Percentiles rank a stretch among this genome's conserved stretches.
Evolutionary conservation across 2,329 filamentous ascomycete species (phyloP).

Genomic region (Aspergillus novoparasiticus): DNA sequence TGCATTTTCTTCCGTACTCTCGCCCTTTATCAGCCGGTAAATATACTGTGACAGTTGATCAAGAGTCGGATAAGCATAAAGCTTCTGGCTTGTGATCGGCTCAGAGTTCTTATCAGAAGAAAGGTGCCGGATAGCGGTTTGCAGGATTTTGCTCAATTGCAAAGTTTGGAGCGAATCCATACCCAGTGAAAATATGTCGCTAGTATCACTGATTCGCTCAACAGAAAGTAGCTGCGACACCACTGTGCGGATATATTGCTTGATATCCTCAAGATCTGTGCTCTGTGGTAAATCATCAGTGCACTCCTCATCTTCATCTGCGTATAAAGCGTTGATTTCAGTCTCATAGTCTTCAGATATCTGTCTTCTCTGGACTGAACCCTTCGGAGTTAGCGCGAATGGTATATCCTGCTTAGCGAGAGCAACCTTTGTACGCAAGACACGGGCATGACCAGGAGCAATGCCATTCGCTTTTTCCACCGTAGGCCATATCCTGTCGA

Average conservation of each 20-base stretch:
- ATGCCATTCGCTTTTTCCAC: conserved; percentile 47
- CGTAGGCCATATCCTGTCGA: conserved; percentile 48
- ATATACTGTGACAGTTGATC: not conserved
- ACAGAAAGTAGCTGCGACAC: not conserved
- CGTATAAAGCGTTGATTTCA: conserved; percentile 15
- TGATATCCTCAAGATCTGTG: not conserved
- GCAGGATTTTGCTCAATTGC: conserved; percentile 3
- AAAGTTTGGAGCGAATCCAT: conserved; percentile 18
- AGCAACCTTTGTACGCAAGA: conserved; percentile 45
- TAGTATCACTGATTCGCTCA: not conserved
- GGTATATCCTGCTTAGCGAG: conserved; percentile 45
- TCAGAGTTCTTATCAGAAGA: too few species aligned
- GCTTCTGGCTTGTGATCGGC: too few species aligned
- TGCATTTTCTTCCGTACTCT: too few species aligned
- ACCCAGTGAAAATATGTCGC: conserved; percentile 14
- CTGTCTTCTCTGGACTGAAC: conserved; percentile 19
- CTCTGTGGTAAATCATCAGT: too few species aligned
- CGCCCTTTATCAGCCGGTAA: too few species aligned
- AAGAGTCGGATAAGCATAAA: too few species aligned
- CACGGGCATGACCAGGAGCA: conserved; percentile 42
- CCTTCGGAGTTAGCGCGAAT: conserved; percentile 50
- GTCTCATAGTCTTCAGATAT: conserved; percentile 13
- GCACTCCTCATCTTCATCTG: too few species aligned
- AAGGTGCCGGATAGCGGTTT: not conserved
- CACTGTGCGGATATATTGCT: not conserved